These are phyloP conservation scores for Evernia prunastri DNA, from an alignment of 495 filamentous ascomycete species.

Conservation along the genomic window DNA sequence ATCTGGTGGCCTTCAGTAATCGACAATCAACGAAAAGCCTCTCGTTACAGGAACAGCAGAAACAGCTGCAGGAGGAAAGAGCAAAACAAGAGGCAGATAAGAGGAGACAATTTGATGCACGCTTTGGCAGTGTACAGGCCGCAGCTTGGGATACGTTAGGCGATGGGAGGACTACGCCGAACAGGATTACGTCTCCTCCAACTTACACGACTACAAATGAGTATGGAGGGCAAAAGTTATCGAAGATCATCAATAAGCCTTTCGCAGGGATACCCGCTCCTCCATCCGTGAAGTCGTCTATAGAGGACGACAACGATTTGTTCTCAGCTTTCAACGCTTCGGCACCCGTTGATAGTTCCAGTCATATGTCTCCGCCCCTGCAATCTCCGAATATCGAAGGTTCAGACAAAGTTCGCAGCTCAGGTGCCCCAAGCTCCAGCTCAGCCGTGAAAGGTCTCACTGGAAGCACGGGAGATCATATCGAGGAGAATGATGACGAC, in stretches of 20 bases:
- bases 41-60: constrained; percentile 79
- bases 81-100: constrained; percentile 67
- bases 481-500: constrained; percentile 56
- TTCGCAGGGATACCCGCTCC: constrained; percentile 28
- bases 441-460: neutral
- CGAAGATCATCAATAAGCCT: constrained; percentile 33
- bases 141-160: constrained; percentile 64
- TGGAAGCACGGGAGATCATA: constrained; percentile 2
- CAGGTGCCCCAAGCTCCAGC: neutral
- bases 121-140: constrained; percentile 59
- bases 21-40: constrained; percentile 63
- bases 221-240: constrained; percentile 24
- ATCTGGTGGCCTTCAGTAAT: constrained; percentile 68
- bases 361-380: constrained; percentile 38
- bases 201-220: constrained; percentile 21
- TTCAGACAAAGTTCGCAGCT: neutral
- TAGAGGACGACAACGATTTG: constrained; percentile 51
- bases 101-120: constrained; percentile 58
- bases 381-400: neutral
- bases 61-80: constrained; percentile 69
- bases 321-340: constrained; percentile 56
- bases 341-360: constrained; percentile 56
- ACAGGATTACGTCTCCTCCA: constrained; percentile 21
- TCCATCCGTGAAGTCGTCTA: neutral
- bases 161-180: constrained; percentile 43